phyloP scores from a whole-genome alignment of 2,329 filamentous ascomycete species.

The Thermoascus crustaceus region DNA sequence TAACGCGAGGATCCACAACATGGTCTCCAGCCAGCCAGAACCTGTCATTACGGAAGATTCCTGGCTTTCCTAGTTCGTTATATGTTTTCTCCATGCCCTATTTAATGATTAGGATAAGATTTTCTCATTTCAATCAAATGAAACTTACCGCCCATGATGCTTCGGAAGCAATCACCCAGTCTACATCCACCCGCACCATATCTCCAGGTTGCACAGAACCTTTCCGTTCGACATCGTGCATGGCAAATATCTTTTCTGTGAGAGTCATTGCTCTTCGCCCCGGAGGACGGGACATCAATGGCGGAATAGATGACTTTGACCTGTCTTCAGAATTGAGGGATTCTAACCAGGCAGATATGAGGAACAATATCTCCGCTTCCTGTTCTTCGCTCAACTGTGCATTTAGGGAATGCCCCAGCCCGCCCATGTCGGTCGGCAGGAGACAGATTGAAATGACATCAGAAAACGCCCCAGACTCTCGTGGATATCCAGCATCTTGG shows the following conservation, averaged over 20 bases:
- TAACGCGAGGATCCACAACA: constrained; percentile 39
- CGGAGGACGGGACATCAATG: constrained; percentile 8
- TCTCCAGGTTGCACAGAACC: constrained; percentile 32
- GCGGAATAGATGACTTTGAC: constrained; percentile 5
- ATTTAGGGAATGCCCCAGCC: constrained; percentile 7
- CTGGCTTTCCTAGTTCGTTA: constrained; percentile 31
- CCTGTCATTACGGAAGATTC: constrained; percentile 43
- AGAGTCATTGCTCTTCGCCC: constrained; percentile 33
- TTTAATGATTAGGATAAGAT: neutral
- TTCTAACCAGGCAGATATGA: constrained; percentile 20
- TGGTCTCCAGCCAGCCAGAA: constrained; percentile 46
- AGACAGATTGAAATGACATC: constrained; percentile 15
- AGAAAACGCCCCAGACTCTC: constrained; percentile 8
- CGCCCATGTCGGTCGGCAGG: constrained; percentile 13
- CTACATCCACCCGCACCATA: constrained; percentile 35
- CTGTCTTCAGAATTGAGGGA: constrained; percentile 20
- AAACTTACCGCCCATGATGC: constrained; percentile 30
- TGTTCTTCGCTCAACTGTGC: constrained; percentile 5
- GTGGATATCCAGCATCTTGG: constrained; percentile 2
- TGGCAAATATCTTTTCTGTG: constrained; percentile 40
- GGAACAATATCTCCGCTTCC: constrained; percentile 16
- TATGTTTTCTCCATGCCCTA: constrained; percentile 38
- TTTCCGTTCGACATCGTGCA: constrained; percentile 31
- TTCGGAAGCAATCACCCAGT: constrained; percentile 42
- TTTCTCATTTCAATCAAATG: constrained; percentile 1